Evolutionary conservation across 805 yeast genomes (phyloP).

Genomic region (Hanseniaspora thailandica): DNA sequence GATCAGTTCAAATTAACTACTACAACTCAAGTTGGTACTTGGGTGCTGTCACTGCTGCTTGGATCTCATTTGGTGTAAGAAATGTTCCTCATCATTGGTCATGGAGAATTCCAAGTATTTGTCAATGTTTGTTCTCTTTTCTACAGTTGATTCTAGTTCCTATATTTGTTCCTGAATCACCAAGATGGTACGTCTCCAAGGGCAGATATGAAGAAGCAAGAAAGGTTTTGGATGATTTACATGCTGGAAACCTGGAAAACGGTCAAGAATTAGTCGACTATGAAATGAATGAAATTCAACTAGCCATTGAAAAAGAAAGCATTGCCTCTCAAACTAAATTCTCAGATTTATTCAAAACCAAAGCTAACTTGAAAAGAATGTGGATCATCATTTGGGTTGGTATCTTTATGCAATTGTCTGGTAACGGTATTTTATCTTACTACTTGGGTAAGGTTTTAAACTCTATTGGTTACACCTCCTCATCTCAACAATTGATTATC

Average conservation of each 20-base stretch:
- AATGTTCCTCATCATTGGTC: slow-evolving; percentile 27
- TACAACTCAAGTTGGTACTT: slow-evolving; percentile 43
- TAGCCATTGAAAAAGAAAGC: slow-evolving; percentile 33
- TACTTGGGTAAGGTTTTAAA: slow-evolving; percentile 39
- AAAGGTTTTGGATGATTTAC: slow-evolving; percentile 30
- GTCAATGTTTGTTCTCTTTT: slow-evolving; percentile 40
- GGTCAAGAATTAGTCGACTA: slow-evolving; percentile 30
- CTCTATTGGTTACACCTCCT: slow-evolving; percentile 41
- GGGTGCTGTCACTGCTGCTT: slow-evolving; percentile 42
- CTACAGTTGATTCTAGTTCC: slow-evolving; percentile 32
- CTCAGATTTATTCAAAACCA: slow-evolving; percentile 32
- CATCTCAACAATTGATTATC: slow-evolving; percentile 35
- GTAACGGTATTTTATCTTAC: slow-evolving; percentile 42
- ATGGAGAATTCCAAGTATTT: slow-evolving; percentile 45
- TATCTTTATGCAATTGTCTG: slow-evolving; percentile 36
- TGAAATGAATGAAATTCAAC: slow-evolving; percentile 32
- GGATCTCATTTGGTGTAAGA: slow-evolving; percentile 41
- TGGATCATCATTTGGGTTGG: slow-evolving; percentile 29
- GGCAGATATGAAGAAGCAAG: slow-evolving; percentile 36
- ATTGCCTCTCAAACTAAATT: slow-evolving; percentile 26
- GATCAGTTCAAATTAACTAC: slow-evolving; percentile 33
- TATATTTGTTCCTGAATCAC: slow-evolving; percentile 39
- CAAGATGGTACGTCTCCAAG: slow-evolving; percentile 35
- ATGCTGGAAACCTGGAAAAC: slow-evolving; percentile 32
- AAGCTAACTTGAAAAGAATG: slow-evolving; percentile 35